phyloP scores from a whole-genome alignment of 2,329 filamentous ascomycete species.

The Aspergillus sp. region DNA sequence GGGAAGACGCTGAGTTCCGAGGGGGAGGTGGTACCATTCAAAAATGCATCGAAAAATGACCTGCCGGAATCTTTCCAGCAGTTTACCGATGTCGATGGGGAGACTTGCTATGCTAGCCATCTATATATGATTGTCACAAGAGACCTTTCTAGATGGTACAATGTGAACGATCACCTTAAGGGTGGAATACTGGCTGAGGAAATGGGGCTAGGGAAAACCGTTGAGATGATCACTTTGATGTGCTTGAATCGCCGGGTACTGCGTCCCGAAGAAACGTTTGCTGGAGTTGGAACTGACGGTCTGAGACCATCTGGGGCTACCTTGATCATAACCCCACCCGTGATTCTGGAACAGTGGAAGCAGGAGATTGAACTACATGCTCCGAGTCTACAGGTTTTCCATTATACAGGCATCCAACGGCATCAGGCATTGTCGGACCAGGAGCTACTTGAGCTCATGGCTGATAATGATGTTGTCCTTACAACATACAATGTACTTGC shows the following conservation, averaged over 20 bases:
- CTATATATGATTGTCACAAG: conserved; percentile 41
- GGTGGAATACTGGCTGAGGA: conserved; percentile 52
- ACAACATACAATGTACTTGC: conserved; percentile 71
- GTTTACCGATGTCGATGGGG: conserved; percentile 39
- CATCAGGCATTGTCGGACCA: conserved; percentile 35
- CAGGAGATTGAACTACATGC: conserved; percentile 60
- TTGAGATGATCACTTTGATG: conserved; percentile 50
- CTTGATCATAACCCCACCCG: conserved; percentile 62
- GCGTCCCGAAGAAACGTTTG: conserved; percentile 11
- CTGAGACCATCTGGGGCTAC: conserved; percentile 53
- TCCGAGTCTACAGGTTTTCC: conserved; percentile 54
- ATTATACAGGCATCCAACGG: conserved; percentile 56
- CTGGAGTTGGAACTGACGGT: conserved; percentile 20
- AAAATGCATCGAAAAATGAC: conserved; percentile 1
- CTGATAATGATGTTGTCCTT: conserved; percentile 56
- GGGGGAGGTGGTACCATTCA: conserved; percentile 27
- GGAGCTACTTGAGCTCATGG: conserved; percentile 48
- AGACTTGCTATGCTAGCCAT: conserved; percentile 41
- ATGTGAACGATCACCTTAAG: conserved; percentile 29
- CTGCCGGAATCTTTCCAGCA: conserved; percentile 42
- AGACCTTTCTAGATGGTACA: conserved; percentile 35
- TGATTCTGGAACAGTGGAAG: conserved; percentile 64
- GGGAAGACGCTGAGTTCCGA: conserved; percentile 35
- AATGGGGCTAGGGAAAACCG: conserved; percentile 53
- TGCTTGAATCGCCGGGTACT: conserved; percentile 37